Conservation (phyloP, 2,329 filamentous ascomycete genomes). For the Neurospora sp. region DNA sequence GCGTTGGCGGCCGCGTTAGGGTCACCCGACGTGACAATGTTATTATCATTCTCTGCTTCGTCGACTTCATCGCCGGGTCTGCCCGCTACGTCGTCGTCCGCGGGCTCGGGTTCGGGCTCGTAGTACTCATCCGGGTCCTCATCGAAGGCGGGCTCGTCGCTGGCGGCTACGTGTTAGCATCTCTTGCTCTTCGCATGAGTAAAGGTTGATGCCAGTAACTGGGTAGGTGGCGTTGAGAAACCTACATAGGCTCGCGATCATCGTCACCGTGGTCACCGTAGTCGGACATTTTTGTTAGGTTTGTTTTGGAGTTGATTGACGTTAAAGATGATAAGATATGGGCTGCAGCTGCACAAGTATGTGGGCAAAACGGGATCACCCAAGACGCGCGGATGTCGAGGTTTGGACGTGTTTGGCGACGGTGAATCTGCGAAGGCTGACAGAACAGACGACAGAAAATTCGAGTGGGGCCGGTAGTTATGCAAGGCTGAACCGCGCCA, state of each 20-base stretch:
- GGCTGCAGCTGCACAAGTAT: neutral
- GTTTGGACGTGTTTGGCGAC: neutral
- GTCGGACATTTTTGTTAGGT: constrained; percentile 52
- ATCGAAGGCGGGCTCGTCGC: constrained; percentile 62
- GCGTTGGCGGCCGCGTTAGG: constrained; percentile 48
- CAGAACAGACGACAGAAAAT: constrained; percentile 10
- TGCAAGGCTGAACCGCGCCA: constrained; percentile 1
- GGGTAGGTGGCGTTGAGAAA: neutral
- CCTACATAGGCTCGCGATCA: constrained; percentile 36
- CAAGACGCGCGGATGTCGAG: neutral
- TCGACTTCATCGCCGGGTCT: constrained; percentile 37
- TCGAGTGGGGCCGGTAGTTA: constrained; percentile 10
- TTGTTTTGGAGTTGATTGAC: neutral
- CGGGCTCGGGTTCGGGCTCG: constrained; percentile 45
- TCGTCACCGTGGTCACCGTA: constrained; percentile 60
- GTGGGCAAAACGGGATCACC: neutral
- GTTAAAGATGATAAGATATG: no score
- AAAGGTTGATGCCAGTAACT: neutral
- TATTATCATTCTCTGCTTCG: constrained; percentile 42
- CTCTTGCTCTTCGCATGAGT: constrained; percentile 16
- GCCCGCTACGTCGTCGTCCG: constrained; percentile 42
- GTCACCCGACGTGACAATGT: constrained; percentile 52
- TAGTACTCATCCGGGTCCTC: constrained; percentile 54
- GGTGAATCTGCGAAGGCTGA: constrained; percentile 2
- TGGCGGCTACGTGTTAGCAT: constrained; percentile 22